Base-by-base conservation (phyloP, 805 yeast species). In the Pichia californica region DNA sequence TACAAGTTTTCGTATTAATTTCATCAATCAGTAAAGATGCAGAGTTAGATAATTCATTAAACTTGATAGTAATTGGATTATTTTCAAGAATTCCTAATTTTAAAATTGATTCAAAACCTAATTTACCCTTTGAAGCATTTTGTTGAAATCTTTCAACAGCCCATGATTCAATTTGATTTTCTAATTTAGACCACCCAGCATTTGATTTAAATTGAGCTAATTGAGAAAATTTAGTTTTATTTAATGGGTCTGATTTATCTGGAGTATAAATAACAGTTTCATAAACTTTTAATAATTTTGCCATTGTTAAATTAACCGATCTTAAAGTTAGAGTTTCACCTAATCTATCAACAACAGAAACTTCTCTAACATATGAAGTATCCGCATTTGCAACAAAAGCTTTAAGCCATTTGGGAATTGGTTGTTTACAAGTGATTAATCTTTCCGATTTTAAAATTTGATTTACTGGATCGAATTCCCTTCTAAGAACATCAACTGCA, bases 111-210 rank as follows among this genome's bases (percentile, higher is more conserved):
- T 93, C 98, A 53, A 91, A 89, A 0, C 96, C 99, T 26, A 64
- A 52, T 52, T 80, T 83, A 26, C 99, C 99, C 53, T 76, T 76
- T 43, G 64, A 65, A 14, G 98, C 96, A 62, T 91, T 91, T 59
- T 86, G 93, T 36, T 81, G 78, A 63, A 91, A 93, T 59, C 97
- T 70, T 56, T 85, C 86, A 6, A 87, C 83, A 0, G 89, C 77
- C 95, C 96, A 91, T 39, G 88, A 94, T 62, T 91, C 99, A 48
- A 91, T 70, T 61, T 84, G 81, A 57, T 79, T 84, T 60, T 95
- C 83, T 5, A 93, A 63, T 46, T 77, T 73, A 43, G 71, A 64
- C 64, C 88, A 73, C 3, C 83, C 69, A 8, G 88, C 86, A 61
- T 81, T 83, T 0, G 98, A 96, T 2, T 88, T 81, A 53, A 91